Conservation (phyloP, 768 basidiomycete species). For the Crassisporium funariophilum region DNA sequence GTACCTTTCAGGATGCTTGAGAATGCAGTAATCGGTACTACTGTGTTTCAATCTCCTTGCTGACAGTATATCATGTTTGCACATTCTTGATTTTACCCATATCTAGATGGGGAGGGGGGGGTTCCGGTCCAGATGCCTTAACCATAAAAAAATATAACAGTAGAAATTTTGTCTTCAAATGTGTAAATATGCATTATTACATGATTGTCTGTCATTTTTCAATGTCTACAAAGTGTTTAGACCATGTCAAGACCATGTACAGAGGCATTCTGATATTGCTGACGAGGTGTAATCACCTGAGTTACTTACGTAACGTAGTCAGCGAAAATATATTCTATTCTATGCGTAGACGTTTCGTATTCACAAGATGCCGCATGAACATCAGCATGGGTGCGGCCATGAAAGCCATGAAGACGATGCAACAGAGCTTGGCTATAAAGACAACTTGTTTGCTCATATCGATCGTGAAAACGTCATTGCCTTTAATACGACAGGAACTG, state of each 20-base stretch:
- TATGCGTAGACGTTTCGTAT: too few relatives aligned
- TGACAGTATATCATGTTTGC: constrained; percentile 37
- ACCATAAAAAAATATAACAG: too few relatives aligned
- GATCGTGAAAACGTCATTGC: constrained; percentile 81
- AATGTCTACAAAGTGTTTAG: background rate
- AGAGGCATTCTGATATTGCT: too few relatives aligned
- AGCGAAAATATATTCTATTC: background rate
- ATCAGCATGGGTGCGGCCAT: constrained; percentile 57
- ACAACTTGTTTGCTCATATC: constrained; percentile 75
- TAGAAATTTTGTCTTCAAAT: too few relatives aligned
- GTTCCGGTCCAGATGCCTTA: too few relatives aligned
- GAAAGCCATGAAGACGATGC: constrained; percentile 61
- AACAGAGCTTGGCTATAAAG: constrained; percentile 58
- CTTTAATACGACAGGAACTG: constrained; percentile 61
- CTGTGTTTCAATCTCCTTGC: constrained; percentile 28
- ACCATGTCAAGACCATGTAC: background rate
- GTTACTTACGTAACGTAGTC: background rate
- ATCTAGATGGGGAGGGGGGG: too few relatives aligned
- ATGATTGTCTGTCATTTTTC: too few relatives aligned
- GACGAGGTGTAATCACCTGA: background rate
- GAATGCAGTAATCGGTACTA: constrained; percentile 32
- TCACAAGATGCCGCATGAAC: constrained; percentile 53
- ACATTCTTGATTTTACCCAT: too few relatives aligned
- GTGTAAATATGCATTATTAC: too few relatives aligned
- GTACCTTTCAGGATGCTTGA: constrained; percentile 32